Base-by-base conservation (phyloP, 805 yeast species). In the Vanderwaltozyma yarrowii region DNA sequence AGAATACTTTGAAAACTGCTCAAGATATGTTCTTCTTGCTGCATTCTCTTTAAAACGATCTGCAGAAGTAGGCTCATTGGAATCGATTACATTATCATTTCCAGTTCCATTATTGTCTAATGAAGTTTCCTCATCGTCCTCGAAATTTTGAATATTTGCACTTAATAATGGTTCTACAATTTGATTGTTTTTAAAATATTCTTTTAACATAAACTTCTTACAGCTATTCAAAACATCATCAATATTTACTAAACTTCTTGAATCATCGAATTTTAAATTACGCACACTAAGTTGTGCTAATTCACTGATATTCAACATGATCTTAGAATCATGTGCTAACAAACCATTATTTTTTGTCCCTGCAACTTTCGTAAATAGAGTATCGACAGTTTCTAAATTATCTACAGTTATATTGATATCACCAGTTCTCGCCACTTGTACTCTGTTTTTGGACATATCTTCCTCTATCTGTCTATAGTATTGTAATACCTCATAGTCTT, bases 231-330 rank as follows among this genome's bases (percentile, higher is more conserved):
- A 43, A 40, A 78, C 71, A 20, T 73, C 76, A 5, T 67, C 63
- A 19, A 71, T 53, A 43, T 67, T 67, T 5, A 81, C 50, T 2
- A 71, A 57, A n/a, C 68, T 64, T 10, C 72, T 76, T 3, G 71
- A 62, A 35, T 71, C 70, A 3, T 80, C 85, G 36, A 80, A 60
- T 37, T 72, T 73, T 45, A 80, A 49, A 56, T 75, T 78, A 35
- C 74, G 66, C 2, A 82, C 75, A 32, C 81, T 80, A 17, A 76
- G 60, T 29, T 78, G 76, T 11, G 85, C 78, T 49, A 79, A 68
- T 40, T 71, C 71, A 27, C 83, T 71, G 10, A 80, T 70, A 42
- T 70, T 76, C 23, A 66, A 64, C 46, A 82, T 65, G 5, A 80
- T 76, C 39, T 74, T 74, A 1, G 89, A 69, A 56, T 82, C 94